Conservation (phyloP, 768 basidiomycete species). For the Boletus huronensis region DNA sequence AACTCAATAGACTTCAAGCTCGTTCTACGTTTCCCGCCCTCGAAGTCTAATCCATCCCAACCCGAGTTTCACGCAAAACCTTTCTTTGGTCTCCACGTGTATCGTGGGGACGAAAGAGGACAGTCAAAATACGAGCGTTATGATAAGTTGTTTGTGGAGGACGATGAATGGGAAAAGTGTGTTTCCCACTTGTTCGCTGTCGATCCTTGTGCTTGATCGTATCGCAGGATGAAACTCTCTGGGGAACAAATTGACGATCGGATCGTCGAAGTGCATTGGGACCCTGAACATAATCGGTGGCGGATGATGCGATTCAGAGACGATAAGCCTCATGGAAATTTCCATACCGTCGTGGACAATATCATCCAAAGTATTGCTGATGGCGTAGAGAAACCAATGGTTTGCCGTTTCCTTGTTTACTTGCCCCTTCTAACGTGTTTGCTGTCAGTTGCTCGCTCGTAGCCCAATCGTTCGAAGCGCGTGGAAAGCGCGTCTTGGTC, state of each 20-base stretch:
- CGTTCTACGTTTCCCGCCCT: conserved; percentile 86
- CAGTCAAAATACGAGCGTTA: conserved; percentile 71
- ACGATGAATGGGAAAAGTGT: conserved; percentile 92
- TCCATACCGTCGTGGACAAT: conserved; percentile 75
- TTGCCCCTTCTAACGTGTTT: conserved; percentile 10
- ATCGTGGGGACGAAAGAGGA: conserved; percentile 65
- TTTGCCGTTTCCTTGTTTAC: conserved; percentile 37
- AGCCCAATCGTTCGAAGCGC: conserved; percentile 61
- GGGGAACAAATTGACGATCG: conserved; percentile 92
- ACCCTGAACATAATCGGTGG: conserved; percentile 63
- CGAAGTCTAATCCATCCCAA: conserved; percentile 43
- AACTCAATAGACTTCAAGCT: conserved; percentile 99
- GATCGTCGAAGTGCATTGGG: conserved; percentile 94
- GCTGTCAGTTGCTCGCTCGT: conserved; percentile 61
- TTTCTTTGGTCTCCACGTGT: conserved; percentile 76
- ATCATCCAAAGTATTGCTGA: conserved; percentile 91
- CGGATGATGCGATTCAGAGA: conserved; percentile 90
- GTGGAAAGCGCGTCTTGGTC: conserved; percentile 66
- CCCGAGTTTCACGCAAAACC: conserved; percentile 88
- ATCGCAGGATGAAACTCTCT: conserved; percentile 69
- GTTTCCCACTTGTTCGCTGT: conserved; percentile 29
- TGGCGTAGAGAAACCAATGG: conserved; percentile 86
- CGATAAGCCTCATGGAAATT: conserved; percentile 94
- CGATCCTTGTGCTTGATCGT: conserved; percentile 1
- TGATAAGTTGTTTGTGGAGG: conserved; percentile 80